A percentile compares a stretch with the other conserved stretches of the same genome.
Conservation (phyloP, 2,329 filamentous ascomycete species). For the Talaromyces funiculosus region DNA sequence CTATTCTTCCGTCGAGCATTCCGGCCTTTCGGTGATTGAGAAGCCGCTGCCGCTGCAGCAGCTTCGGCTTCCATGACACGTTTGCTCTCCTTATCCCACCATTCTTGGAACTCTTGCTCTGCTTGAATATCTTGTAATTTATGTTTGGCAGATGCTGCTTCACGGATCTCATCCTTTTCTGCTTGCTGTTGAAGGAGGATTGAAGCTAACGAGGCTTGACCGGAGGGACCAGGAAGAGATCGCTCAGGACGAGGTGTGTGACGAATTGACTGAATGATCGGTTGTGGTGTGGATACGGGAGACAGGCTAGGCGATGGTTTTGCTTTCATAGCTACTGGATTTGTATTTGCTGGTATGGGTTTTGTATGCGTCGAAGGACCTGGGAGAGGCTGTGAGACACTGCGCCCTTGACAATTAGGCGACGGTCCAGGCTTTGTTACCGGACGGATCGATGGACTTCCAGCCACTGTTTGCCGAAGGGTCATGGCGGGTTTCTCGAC, state of each 20-base stretch:
- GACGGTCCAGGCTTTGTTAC: conserved; percentile 12
- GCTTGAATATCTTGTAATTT: conserved; percentile 92
- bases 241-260: conserved; percentile 43
- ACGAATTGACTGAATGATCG: conserved; percentile 40
- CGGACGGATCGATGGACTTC: conserved; percentile 26
- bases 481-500: conserved; percentile 48
- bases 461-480: conserved; percentile 56
- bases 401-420: conserved; percentile 19
- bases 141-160: conserved; percentile 73
- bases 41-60: conserved; percentile 11
- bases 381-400: conserved; percentile 29
- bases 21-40: conserved; percentile 12
- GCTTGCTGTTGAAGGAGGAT: conserved; percentile 83
- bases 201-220: conserved; percentile 62
- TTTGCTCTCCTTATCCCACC: conserved; percentile 38
- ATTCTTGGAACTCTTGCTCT: conserved; percentile 89
- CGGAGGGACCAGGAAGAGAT: conserved; percentile 35
- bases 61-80: conserved; percentile 30
- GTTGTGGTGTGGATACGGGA: conserved; percentile 17
- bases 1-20: conserved; percentile 12
- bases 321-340: neutral
- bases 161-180: conserved; percentile 75
- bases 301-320: conserved; percentile 17
- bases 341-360: conserved; percentile 11
- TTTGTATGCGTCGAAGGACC: conserved; percentile 39